Conservation (phyloP, 1,139 yeast genomes). For the Ogataea hybrid region DNA sequence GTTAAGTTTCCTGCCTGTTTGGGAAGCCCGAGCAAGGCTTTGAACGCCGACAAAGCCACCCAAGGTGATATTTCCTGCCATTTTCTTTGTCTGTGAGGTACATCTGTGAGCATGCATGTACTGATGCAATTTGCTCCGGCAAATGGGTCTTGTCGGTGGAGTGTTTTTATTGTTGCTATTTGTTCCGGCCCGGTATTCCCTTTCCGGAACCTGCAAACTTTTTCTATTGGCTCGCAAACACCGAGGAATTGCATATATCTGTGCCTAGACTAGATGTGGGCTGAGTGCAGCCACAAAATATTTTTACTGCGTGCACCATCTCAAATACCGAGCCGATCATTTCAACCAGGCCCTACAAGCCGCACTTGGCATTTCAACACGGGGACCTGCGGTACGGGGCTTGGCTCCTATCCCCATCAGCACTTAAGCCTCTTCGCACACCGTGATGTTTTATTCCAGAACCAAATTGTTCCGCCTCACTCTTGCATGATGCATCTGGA, state of each 20-base stretch:
- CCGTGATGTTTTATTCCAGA: not conserved
- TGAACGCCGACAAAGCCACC: conserved; percentile 1
- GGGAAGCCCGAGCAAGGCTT: not conserved
- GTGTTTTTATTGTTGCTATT: too few relatives aligned
- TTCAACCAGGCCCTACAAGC: not conserved
- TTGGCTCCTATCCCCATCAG: too few relatives aligned
- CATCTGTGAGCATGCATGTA: too few relatives aligned
- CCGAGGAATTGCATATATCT: not conserved
- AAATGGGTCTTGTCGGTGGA: too few relatives aligned
- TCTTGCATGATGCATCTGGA: not conserved
- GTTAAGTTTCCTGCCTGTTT: not conserved
- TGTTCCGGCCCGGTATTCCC: too few relatives aligned
- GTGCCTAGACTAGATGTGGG: not conserved
- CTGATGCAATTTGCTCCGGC: too few relatives aligned
- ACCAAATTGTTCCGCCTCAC: not conserved
- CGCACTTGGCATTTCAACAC: too few relatives aligned
- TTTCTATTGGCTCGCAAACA: conserved; percentile 1
- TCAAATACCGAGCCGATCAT: not conserved
- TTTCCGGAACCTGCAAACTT: not conserved
- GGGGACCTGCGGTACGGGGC: too few relatives aligned
- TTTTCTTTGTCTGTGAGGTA: not conserved
- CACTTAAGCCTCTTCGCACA: not conserved
- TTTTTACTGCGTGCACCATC: not conserved
- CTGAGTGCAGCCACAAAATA: not conserved
- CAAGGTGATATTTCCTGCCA: not conserved